These are phyloP conservation scores for Magnaporthiopsis rhizophila DNA, from an alignment of 2,329 filamentous ascomycete species.

Conservation along the genomic window DNA sequence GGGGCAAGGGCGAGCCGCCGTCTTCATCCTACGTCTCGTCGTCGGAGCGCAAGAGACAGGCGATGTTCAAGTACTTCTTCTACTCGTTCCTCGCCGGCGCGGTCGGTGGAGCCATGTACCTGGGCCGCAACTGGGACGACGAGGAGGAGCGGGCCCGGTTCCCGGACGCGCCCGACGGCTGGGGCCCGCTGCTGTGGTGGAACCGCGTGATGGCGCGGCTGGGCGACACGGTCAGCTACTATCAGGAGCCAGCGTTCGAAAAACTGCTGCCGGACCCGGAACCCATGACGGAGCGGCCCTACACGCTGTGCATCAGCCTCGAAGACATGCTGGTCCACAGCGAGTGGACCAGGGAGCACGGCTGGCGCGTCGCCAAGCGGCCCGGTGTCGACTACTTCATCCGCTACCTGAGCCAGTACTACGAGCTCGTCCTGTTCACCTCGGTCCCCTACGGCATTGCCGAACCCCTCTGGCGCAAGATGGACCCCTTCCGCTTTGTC, in stretches of 20 bases:
- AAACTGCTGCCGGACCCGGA: constrained; percentile 83
- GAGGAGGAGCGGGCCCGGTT: constrained; percentile 57
- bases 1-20: constrained; percentile 59
- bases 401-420: constrained; percentile 94
- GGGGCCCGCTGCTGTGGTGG: constrained; percentile 69
- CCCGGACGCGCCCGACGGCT: constrained; percentile 70
- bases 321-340: constrained; percentile 93
- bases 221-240: constrained; percentile 74
- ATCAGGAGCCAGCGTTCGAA: constrained; percentile 89
- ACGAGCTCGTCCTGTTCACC: constrained; percentile 94
- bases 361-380: constrained; percentile 90
- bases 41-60: constrained; percentile 71
- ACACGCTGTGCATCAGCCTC: constrained; percentile 85
- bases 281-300: constrained; percentile 72
- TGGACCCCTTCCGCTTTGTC: constrained; percentile 92
- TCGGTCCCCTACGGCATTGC: constrained; percentile 75
- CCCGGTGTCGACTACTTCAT: constrained; percentile 96
- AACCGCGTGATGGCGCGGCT: constrained; percentile 69
- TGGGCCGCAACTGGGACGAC: constrained; percentile 82
- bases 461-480: constrained; percentile 82
- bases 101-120: constrained; percentile 57
- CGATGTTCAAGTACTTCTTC: constrained; percentile 69
- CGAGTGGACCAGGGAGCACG: constrained; percentile 88
- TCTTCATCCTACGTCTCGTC: constrained; percentile 85
- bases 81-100: constrained; percentile 47